phyloP scores from a whole-genome alignment of 2,329 filamentous ascomycete species.

The Diaporthe citriasiana region DNA sequence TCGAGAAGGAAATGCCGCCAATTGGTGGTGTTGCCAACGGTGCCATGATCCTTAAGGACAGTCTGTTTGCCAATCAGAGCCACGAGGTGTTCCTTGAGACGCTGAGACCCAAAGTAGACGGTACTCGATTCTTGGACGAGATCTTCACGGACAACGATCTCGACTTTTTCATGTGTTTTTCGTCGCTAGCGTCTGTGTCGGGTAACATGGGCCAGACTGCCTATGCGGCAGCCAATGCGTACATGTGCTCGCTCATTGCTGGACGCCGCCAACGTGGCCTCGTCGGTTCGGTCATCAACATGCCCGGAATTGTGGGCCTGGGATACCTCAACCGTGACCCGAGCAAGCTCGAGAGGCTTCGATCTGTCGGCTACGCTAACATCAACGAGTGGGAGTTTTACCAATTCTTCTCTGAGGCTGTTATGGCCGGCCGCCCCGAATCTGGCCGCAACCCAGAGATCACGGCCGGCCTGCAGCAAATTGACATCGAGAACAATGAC shows the following conservation, averaged over 20 bases:
- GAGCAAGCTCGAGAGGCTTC: constrained; percentile 36
- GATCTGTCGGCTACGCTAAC: constrained; percentile 32
- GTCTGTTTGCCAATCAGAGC: constrained; percentile 34
- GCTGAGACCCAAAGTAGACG: constrained; percentile 49
- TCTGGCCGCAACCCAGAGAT: constrained; percentile 19
- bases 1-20: constrained; percentile 23
- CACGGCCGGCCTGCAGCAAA: constrained; percentile 19
- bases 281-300: constrained; percentile 54
- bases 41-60: constrained; percentile 42
- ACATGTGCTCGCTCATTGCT: constrained; percentile 52
- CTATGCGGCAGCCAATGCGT: constrained; percentile 60
- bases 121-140: constrained; percentile 46
- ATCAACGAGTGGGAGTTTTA: constrained; percentile 56
- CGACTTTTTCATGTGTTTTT: constrained; percentile 52
- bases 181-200: constrained; percentile 46
- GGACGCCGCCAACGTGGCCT: constrained; percentile 55
- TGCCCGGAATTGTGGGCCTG: constrained; percentile 59
- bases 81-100: constrained; percentile 42
- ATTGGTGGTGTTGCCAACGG: constrained; percentile 41
- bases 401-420: constrained; percentile 58
- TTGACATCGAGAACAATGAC: constrained; percentile 7
- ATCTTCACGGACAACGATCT: constrained; percentile 45
- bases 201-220: constrained; percentile 55
- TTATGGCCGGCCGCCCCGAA: constrained; percentile 46
- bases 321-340: constrained; percentile 50